phyloP scores from a whole-genome alignment of 164 flowering plant genomes.

The Chimonanthus praecox region DNA sequence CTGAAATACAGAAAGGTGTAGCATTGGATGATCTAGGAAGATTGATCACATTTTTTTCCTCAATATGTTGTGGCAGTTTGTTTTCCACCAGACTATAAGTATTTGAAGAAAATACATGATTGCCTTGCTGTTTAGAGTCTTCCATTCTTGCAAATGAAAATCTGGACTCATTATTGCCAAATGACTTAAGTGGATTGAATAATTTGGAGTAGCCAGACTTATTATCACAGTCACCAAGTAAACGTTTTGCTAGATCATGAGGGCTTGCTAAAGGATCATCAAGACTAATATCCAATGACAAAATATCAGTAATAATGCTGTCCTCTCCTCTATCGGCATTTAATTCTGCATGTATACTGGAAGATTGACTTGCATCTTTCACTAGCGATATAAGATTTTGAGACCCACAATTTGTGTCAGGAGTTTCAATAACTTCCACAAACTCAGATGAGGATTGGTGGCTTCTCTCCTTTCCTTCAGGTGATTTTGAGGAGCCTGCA shows the following conservation, averaged over 20 bases:
- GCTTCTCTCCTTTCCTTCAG: not conserved
- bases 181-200: conserved; percentile 4
- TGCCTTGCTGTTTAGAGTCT: not conserved
- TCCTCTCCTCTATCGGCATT: conserved; percentile 7
- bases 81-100: not conserved
- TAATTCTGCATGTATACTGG: not conserved
- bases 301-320: conserved; percentile 9
- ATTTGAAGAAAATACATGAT: not conserved
- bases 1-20: not conserved
- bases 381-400: conserved; percentile 3
- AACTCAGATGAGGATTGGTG: not conserved
- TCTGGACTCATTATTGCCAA: conserved; percentile 4
- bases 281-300: conserved; percentile 10
- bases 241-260: conserved; percentile 9
- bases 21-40: not conserved
- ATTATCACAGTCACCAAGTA: conserved; percentile 2
- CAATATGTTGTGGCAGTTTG: not conserved
- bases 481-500: not conserved
- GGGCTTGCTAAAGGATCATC: conserved; percentile 9
- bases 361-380: not conserved
- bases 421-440: not conserved
- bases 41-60: not conserved
- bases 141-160: conserved; percentile 12
- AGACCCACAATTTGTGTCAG: not conserved
- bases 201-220: conserved; percentile 5